Evolutionary conservation across 805 yeast species (phyloP).

Genomic region (Starmerella sirachaensis): DNA sequence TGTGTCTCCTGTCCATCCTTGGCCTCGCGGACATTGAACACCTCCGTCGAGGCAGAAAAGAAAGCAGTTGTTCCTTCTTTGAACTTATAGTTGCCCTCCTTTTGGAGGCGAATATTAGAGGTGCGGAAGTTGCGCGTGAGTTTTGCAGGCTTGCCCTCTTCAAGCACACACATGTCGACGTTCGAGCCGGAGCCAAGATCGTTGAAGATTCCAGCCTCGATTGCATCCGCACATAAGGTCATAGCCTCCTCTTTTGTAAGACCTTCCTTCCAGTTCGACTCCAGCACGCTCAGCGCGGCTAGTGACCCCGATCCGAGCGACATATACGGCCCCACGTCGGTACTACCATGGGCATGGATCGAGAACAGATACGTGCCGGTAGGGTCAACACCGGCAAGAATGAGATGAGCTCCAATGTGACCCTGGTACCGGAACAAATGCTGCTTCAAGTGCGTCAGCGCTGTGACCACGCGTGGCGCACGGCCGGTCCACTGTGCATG

Average conservation of each 20-base stretch:
- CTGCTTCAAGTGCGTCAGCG: constrained; percentile 85
- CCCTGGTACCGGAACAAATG: constrained; percentile 96
- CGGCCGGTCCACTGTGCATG: constrained; percentile 76
- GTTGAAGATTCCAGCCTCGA: constrained; percentile 97
- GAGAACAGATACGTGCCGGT: constrained; percentile 89
- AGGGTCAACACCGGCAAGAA: constrained; percentile 96
- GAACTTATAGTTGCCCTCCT: constrained; percentile 74
- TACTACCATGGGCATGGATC: constrained; percentile 95
- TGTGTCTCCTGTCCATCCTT: constrained; percentile 69
- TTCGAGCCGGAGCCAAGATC: constrained; percentile 98
- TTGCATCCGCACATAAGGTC: constrained; percentile 79
- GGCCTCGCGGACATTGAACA: constrained; percentile 23
- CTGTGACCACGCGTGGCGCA: constrained; percentile 85
- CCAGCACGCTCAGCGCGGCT: constrained; percentile 97
- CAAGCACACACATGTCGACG: constrained; percentile 96
- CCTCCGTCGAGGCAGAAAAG: constrained; percentile 51
- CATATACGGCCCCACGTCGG: constrained; percentile 88
- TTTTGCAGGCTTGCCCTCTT: constrained; percentile 63
- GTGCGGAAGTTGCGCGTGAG: constrained; percentile 76
- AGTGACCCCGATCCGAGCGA: constrained; percentile 93
- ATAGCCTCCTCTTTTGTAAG: constrained; percentile 83
- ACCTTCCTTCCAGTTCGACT: constrained; percentile 71
- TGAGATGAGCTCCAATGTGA: constrained; percentile 90
- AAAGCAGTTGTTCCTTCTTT: constrained; percentile 86
- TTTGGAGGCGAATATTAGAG: constrained; percentile 77